Conservation (phyloP, 768 basidiomycete genomes). For the Trametopsis cervina region DNA sequence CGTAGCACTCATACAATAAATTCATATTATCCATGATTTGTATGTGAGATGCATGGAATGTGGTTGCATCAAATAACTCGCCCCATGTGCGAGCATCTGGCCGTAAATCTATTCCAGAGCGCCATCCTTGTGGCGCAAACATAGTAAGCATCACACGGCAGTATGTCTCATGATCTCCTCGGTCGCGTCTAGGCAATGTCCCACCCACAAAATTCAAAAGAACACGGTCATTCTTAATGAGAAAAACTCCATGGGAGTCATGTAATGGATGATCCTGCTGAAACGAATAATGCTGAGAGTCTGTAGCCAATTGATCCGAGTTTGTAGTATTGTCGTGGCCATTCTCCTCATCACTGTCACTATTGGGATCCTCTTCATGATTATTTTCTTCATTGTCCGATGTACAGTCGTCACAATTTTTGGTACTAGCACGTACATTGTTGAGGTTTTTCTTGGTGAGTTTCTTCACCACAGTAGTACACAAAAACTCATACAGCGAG, state of each 20-base stretch:
- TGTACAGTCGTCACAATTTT: too few relatives aligned
- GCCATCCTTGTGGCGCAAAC: slow-evolving; percentile 5
- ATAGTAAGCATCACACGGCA: slow-evolving; percentile 6
- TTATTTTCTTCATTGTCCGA: too few relatives aligned
- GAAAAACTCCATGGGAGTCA: background rate
- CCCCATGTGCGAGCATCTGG: background rate
- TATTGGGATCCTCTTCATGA: too few relatives aligned
- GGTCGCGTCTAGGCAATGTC: slow-evolving; percentile 1
- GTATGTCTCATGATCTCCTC: slow-evolving; percentile 6
- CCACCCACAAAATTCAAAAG: background rate
- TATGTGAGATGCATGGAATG: background rate
- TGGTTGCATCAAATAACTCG: background rate
- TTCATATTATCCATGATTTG: slow-evolving; percentile 18
- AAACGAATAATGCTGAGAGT: too few relatives aligned
- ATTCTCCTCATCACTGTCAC: too few relatives aligned
- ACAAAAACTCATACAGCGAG: too few relatives aligned
- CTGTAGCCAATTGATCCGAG: too few relatives aligned
- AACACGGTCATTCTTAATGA: background rate
- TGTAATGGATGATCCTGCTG: background rate
- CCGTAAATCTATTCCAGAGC: background rate
- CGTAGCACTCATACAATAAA: slow-evolving; percentile 16
- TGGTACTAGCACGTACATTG: too few relatives aligned
- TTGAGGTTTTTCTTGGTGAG: too few relatives aligned
- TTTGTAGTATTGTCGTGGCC: too few relatives aligned
- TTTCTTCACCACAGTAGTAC: too few relatives aligned